Percentiles rank a stretch among this genome's conserved stretches.
Evolutionary conservation across 2,329 filamentous ascomycete species (phyloP).

Genomic region (Apiospora marii): DNA sequence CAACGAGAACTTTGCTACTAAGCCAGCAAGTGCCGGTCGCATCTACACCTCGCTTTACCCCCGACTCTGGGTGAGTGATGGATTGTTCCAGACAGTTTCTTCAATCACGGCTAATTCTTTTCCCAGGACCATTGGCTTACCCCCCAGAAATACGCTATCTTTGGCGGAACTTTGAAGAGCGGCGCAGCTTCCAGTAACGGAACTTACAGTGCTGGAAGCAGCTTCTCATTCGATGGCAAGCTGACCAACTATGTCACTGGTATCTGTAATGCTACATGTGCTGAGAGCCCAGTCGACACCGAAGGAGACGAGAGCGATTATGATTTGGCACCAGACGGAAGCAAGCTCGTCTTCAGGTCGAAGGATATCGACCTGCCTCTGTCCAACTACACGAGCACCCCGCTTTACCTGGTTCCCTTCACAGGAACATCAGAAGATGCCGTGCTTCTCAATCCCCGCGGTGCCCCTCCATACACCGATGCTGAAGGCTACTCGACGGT

Average conservation of each 20-base stretch:
- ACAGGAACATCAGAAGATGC: constrained; percentile 41
- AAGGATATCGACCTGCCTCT: constrained; percentile 63
- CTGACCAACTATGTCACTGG: constrained; percentile 46
- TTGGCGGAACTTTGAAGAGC: constrained; percentile 60
- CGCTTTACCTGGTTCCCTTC: constrained; percentile 46
- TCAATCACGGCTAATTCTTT: constrained; percentile 24
- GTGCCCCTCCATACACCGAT: constrained; percentile 40
- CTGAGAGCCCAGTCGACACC: constrained; percentile 56
- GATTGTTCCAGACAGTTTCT: background rate
- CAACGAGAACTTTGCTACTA: constrained; percentile 57
- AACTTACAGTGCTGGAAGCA: constrained; percentile 29
- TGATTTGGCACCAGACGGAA: constrained; percentile 58
- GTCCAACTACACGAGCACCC: constrained; percentile 58
- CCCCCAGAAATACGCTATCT: constrained; percentile 64
- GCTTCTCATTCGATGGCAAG: constrained; percentile 40
- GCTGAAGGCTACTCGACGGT: constrained; percentile 45
- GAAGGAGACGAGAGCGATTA: constrained; percentile 65
- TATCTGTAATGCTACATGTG: constrained; percentile 43
- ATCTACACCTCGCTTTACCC: constrained; percentile 66
- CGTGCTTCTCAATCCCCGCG: constrained; percentile 44
- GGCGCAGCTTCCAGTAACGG: background rate
- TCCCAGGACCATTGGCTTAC: constrained; percentile 58
- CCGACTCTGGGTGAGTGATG: constrained; percentile 58
- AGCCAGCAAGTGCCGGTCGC: constrained; percentile 57
- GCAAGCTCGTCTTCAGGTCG: constrained; percentile 59